Evolutionary conservation across 75 land plant species (phyloP).

Genomic region (Sequoiadendron giganteum): DNA sequence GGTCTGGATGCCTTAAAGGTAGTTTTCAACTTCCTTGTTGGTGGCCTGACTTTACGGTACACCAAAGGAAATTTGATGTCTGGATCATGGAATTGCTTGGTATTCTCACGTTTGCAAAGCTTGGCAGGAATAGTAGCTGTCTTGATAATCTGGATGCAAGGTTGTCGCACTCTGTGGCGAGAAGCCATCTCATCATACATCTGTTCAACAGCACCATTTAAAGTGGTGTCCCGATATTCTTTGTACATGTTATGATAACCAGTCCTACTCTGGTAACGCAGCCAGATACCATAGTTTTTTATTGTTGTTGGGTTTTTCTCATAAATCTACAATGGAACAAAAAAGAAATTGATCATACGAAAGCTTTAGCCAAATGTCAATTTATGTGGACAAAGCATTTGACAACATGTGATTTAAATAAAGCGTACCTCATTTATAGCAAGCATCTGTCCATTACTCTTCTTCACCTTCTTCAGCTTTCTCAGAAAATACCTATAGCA

Average conservation of each 20-base stretch:
- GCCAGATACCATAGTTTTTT: conserved; percentile 76
- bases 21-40: conserved; percentile 32
- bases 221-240: conserved; percentile 74
- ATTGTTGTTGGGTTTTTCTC: conserved; percentile 71
- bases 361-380: neutral
- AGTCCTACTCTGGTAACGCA: conserved; percentile 74
- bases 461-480: conserved; percentile 87
- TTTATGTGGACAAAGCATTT: neutral
- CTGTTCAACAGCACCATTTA: conserved; percentile 80
- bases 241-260: conserved; percentile 90
- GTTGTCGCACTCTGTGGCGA: conserved; percentile 69
- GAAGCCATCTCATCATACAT: conserved; percentile 89
- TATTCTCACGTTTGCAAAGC: conserved; percentile 77
- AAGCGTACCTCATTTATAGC: conserved; percentile 80
- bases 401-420: neutral
- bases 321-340: conserved; percentile 37
- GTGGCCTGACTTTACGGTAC: conserved; percentile 61
- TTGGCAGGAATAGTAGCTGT: conserved; percentile 62
- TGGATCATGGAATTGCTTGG: conserved; percentile 67
- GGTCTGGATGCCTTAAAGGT: conserved; percentile 70
- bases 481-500: conserved; percentile 73
- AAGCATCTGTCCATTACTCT: conserved; percentile 84
- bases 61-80: conserved; percentile 67
- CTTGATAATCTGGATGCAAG: conserved; percentile 87
- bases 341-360: neutral